Evolutionary conservation across 2,329 filamentous ascomycete species (phyloP).

Genomic region (Tolypocladium endophyticum): DNA sequence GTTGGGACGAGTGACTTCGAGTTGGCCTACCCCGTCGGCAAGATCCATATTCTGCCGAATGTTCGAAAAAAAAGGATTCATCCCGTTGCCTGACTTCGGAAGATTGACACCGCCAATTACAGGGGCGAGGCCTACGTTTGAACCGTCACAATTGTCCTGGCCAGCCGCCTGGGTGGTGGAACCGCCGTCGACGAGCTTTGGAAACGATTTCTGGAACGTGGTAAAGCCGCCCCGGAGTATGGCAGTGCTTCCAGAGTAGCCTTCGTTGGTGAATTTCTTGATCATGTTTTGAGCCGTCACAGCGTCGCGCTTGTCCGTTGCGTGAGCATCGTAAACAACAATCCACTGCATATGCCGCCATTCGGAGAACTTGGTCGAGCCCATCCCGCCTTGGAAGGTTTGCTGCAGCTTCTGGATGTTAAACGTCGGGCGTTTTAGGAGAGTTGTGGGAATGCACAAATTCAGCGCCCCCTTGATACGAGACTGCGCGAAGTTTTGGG

Average conservation of each 20-base stretch:
- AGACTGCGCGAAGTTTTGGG: constrained; percentile 66
- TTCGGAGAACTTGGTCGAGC: constrained; percentile 61
- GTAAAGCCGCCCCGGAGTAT: constrained; percentile 77
- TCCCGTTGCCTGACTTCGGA: constrained; percentile 55
- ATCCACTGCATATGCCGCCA: constrained; percentile 71
- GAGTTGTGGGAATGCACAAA: constrained; percentile 86
- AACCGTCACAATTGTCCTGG: constrained; percentile 6
- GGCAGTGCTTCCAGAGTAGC: constrained; percentile 62
- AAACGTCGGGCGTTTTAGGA: constrained; percentile 84
- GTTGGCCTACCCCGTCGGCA: constrained; percentile 83
- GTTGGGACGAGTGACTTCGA: constrained; percentile 40
- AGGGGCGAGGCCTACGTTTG: constrained; percentile 41
- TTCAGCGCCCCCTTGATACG: constrained; percentile 76
- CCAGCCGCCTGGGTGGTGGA: constrained; percentile 20
- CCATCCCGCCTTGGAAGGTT: constrained; percentile 65
- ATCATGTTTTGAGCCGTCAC: constrained; percentile 73
- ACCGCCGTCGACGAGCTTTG: constrained; percentile 49
- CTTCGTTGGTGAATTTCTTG: constrained; percentile 83
- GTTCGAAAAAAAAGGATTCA: constrained; percentile 89
- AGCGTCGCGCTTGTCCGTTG: constrained; percentile 70
- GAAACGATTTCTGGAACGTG: constrained; percentile 58
- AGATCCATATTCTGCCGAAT: constrained; percentile 96
- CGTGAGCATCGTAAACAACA: constrained; percentile 76
- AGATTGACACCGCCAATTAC: constrained; percentile 86
- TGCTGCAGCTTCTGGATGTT: constrained; percentile 79